Evolutionary conservation across 352 stramenopile genomes (phyloP).

Genomic region (Albugo laibachii): DNA sequence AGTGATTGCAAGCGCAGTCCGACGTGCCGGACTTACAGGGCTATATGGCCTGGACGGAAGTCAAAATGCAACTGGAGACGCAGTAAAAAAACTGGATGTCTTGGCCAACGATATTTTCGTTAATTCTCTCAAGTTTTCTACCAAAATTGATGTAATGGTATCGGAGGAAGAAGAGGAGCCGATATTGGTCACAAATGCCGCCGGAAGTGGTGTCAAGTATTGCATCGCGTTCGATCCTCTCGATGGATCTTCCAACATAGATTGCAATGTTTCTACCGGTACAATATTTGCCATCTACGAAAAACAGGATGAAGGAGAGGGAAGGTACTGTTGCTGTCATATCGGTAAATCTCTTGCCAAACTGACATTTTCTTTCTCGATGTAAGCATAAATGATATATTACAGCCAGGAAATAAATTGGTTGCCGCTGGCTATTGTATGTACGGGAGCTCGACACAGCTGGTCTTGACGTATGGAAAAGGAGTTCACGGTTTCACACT

Average conservation of each 20-base stretch:
- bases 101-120: slow-evolving; percentile 98
- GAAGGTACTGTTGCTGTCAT: slow-evolving; percentile 16
- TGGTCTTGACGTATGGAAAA: slow-evolving; percentile 91
- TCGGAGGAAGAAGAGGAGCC: slow-evolving; percentile 96
- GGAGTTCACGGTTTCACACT: slow-evolving; percentile 95
- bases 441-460: slow-evolving; percentile 95
- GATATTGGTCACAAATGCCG: slow-evolving; percentile 79
- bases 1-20: slow-evolving; percentile 91
- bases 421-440: slow-evolving; percentile 96
- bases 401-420: slow-evolving; percentile 86
- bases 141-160: slow-evolving; percentile 94
- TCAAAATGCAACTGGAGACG: slow-evolving; percentile 93
- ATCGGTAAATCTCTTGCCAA: neutral
- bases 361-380: neutral
- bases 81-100: slow-evolving; percentile 98
- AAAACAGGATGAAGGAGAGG: slow-evolving; percentile 23
- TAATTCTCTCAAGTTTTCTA: slow-evolving; percentile 92
- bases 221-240: slow-evolving; percentile 97
- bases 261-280: slow-evolving; percentile 97
- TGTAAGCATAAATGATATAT: slow-evolving; percentile 71
- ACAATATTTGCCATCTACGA: slow-evolving; percentile 98
- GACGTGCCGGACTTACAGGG: slow-evolving; percentile 76
- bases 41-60: slow-evolving; percentile 93
- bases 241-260: slow-evolving; percentile 98
- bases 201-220: slow-evolving; percentile 61